These are phyloP conservation scores for Coemansia sp. DNA, from an alignment of 192 early-diverging fungal genomes.

Conservation along the genomic window DNA sequence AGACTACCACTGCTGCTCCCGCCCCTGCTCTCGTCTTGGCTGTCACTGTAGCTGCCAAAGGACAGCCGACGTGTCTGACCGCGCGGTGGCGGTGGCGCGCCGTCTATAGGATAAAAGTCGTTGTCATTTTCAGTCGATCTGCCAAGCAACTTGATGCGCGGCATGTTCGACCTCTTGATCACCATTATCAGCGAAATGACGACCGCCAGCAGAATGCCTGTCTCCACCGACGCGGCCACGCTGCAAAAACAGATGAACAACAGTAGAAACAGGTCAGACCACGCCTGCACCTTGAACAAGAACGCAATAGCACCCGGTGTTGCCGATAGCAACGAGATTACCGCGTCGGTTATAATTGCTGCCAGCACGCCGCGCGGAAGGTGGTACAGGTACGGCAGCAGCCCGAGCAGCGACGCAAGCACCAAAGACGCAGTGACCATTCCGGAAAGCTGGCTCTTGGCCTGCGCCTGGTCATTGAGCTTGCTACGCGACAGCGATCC, in stretches of 20 bases:
- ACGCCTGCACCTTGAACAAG: conserved; percentile 73
- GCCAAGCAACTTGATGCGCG: conserved; percentile 76
- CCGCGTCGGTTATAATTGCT: conserved; percentile 82
- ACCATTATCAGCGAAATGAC: conserved; percentile 85
- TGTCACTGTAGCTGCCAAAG: conserved; percentile 12
- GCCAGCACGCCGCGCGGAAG: conserved; percentile 80
- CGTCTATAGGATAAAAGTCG: conserved; percentile 64
- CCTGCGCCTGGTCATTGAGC: conserved; percentile 92
- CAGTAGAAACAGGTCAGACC: conserved; percentile 81
- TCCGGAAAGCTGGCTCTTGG: conserved; percentile 84
- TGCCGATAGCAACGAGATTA: conserved; percentile 71
- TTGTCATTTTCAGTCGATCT: conserved; percentile 54
- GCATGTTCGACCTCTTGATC: conserved; percentile 85
- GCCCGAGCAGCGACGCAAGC: conserved; percentile 72
- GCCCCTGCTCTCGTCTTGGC: conserved; percentile 14
- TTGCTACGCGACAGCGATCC: conserved; percentile 90
- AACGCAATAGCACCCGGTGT: conserved; percentile 76
- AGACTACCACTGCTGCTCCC: background rate
- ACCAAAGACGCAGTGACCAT: conserved; percentile 78
- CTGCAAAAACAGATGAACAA: conserved; percentile 88
- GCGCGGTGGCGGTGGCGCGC: background rate
- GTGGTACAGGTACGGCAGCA: conserved; percentile 82
- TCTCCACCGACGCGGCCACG: conserved; percentile 86
- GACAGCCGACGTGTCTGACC: conserved; percentile 8
- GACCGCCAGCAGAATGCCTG: conserved; percentile 90